A percentile compares a stretch with the other conserved stretches of the same genome.
phyloP scores from a whole-genome alignment of 768 basidiomycete genomes.

The Pisolithus marmoratus region DNA sequence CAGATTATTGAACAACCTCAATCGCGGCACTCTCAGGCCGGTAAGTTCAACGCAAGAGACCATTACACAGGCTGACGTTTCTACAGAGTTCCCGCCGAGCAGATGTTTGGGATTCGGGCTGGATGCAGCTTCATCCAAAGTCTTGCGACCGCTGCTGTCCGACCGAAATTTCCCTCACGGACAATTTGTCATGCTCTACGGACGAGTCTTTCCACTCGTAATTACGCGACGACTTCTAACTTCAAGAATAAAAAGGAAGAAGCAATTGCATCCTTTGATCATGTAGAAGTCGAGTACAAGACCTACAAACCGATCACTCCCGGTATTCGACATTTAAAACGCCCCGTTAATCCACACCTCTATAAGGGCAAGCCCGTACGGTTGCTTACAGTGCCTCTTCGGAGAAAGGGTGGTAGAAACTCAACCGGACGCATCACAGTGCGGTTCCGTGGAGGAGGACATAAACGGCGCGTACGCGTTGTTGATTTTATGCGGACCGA shows the following conservation, averaged over 20 bases:
- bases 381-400: conserved; percentile 71
- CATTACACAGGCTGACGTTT: background rate
- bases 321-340: conserved; percentile 77
- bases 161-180: conserved; percentile 3
- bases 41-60: background rate
- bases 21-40: background rate
- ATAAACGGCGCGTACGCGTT: conserved; percentile 76
- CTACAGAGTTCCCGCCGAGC: background rate
- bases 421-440: conserved; percentile 79
- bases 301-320: conserved; percentile 88
- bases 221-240: conserved; percentile 28
- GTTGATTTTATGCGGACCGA: conserved; percentile 83
- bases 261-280: conserved; percentile 26
- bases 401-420: conserved; percentile 86
- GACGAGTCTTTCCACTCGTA: conserved; percentile 12
- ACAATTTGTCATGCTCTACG: conserved; percentile 5
- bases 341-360: conserved; percentile 77
- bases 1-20: background rate
- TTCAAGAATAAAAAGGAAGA: conserved; percentile 15
- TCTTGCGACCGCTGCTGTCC: conserved; percentile 4
- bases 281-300: conserved; percentile 63
- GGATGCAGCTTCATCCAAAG: conserved; percentile 12
- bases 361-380: conserved; percentile 84
- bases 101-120: conserved; percentile 16
- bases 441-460: conserved; percentile 87